Base-by-base conservation (phyloP, 148 eudicot species). In the Tetragonia tetragonoides region DNA sequence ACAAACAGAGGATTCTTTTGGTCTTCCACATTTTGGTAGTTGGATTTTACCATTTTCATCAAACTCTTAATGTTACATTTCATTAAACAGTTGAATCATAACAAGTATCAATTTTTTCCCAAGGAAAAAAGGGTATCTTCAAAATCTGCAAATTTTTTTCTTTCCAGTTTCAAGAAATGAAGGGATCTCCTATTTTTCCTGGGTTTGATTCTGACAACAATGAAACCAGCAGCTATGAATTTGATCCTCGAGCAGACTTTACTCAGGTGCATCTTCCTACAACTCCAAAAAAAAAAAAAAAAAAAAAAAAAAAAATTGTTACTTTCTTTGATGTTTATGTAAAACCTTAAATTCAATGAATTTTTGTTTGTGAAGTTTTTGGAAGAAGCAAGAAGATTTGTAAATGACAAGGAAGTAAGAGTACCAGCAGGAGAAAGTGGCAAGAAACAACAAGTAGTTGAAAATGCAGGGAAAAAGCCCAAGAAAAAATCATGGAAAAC, bases 401-500 rank as follows among this genome's bases (percentile, higher is more conserved):
- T 56, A 44, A 67, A 37, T 7, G 39, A 77, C 17, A 53, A 57
- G 40, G 72, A 81, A 51, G 62, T 16, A 12, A 21, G 39, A 40
- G 40, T 10, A 59, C 51, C 18, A 56, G 20, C 18, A 56, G 20
- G 2, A 71, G 51, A 53, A 68, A 75, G 12, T 5, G 39, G 4
- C 7, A 38, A 57, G 6, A 71, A 34, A 20, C 49, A 66, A 20
- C 57, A 56, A 56, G 67, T 39, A 39, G 12, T 21, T 17, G 34
- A 34, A 5, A 72, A 77, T 37, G 37, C 47, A 67, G 70, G 66
- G 15, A 49, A 28, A 67, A 72, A 42, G 34, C 44, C 66, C 54
- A 77, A 21, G 38, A 81, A 77, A 40, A 81, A 81, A 49, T 73
- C 84, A 16, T 81, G 84, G 80, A 81, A 81, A 77, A 21, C 24